Conservation (phyloP, 805 yeast species). For the Ogataea saltuana region DNA sequence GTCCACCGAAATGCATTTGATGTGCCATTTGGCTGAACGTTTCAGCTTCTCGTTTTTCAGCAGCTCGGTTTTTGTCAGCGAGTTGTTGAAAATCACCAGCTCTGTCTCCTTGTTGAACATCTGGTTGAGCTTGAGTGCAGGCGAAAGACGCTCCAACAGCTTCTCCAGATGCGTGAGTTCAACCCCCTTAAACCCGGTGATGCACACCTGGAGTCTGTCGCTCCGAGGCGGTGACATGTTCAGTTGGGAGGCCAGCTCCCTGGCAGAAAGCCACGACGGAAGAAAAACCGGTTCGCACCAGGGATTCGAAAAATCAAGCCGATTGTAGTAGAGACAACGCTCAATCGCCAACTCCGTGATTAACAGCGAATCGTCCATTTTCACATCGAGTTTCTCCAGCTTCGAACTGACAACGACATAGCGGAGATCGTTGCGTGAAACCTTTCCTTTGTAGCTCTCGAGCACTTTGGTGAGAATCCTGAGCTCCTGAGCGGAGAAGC, state of each 20-base stretch:
- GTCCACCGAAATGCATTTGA: conserved; percentile 16
- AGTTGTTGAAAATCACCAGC: conserved; percentile 50
- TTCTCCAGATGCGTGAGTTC: conserved; percentile 39
- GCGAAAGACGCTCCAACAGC: conserved; percentile 50
- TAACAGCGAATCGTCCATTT: not conserved
- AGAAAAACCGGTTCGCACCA: conserved; percentile 30
- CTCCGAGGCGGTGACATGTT: not conserved
- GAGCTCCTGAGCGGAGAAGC: conserved; percentile 21
- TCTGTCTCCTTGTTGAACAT: conserved; percentile 54
- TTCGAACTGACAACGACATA: conserved; percentile 27
- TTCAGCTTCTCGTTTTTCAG: conserved; percentile 25
- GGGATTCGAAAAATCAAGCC: conserved; percentile 18
- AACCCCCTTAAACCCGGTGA: conserved; percentile 35
- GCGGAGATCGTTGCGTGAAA: conserved; percentile 5
- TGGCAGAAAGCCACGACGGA: conserved; percentile 1
- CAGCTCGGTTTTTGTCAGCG: conserved; percentile 11
- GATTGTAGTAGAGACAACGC: conserved; percentile 28
- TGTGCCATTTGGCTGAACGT: conserved; percentile 29
- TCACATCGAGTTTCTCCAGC: not conserved
- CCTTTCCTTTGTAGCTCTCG: conserved; percentile 27
- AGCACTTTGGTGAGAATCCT: conserved; percentile 28
- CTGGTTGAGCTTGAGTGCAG: conserved; percentile 48
- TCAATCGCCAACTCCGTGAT: conserved; percentile 36
- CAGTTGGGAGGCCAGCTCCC: not conserved
- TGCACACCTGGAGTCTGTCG: conserved; percentile 19